phyloP scores from a whole-genome alignment of 108 stramenopile genomes.

The Pseudonitzschia delicatissima region DNA sequence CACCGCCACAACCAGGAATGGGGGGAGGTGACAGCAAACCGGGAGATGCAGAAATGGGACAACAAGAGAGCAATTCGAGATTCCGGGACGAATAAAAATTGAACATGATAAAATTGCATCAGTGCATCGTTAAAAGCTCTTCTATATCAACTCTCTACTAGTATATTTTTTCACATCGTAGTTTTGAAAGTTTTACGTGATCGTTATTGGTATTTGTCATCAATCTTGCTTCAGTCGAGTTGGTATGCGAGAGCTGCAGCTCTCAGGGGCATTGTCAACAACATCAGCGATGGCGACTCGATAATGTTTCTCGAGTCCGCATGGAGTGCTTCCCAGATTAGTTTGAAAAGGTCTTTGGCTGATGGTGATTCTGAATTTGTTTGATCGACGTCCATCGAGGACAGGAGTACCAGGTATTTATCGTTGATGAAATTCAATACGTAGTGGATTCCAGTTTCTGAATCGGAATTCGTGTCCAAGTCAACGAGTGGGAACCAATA shows the following conservation, averaged over 20 bases:
- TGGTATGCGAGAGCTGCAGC: constrained; percentile 46
- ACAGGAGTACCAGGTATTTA: constrained; percentile 47
- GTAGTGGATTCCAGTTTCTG: constrained; percentile 19
- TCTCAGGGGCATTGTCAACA: constrained; percentile 56
- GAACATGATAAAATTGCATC: no score
- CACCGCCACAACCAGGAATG: neutral
- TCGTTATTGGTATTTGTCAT: no score
- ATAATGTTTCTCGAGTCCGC: constrained; percentile 33
- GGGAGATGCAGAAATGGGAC: constrained; percentile 10
- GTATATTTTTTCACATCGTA: no score
- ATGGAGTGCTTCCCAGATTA: constrained; percentile 35
- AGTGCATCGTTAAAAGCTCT: no score
- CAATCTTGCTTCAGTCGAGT: neutral
- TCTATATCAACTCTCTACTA: no score
- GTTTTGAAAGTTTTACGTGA: no score
- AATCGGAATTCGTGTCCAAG: neutral
- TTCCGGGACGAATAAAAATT: constrained; percentile 21
- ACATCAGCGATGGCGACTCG: constrained; percentile 46
- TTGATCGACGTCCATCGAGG: constrained; percentile 32
- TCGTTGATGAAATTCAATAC: constrained; percentile 35
- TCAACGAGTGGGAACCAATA: constrained; percentile 55
- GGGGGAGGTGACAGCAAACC: neutral
- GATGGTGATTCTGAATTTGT: constrained; percentile 22
- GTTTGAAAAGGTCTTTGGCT: constrained; percentile 25
- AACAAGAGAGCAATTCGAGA: constrained; percentile 13